Evolutionary conservation across 2,329 filamentous ascomycete genomes (phyloP).

Genomic region (Ophiosphaerella herpotricha): DNA sequence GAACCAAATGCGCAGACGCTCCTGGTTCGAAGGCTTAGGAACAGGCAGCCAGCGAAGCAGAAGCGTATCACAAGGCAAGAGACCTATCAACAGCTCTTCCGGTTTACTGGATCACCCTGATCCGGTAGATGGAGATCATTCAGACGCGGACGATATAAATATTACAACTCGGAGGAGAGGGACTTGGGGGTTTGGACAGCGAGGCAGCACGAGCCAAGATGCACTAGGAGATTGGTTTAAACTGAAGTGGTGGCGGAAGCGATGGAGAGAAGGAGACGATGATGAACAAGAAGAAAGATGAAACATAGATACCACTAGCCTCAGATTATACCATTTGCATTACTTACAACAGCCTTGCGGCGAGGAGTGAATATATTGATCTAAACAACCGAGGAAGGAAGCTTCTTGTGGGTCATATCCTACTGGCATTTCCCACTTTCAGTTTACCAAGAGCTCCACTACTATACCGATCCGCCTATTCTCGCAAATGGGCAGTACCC

Average conservation of each 20-base stretch:
- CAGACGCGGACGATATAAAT: slow-evolving; percentile 31
- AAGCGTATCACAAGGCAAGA: slow-evolving; percentile 37
- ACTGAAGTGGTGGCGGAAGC: slow-evolving; percentile 46
- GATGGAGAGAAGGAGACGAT: slow-evolving; percentile 33
- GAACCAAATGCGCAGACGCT: slow-evolving; percentile 41
- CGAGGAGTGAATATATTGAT: too few relatives aligned
- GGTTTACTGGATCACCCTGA: slow-evolving; percentile 34
- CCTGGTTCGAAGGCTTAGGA: slow-evolving; percentile 41
- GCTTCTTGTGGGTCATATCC: too few relatives aligned
- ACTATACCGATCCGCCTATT: too few relatives aligned
- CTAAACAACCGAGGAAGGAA: too few relatives aligned
- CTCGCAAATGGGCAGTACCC: too few relatives aligned
- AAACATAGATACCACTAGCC: slow-evolving; percentile 9
- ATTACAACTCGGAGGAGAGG: slow-evolving; percentile 21
- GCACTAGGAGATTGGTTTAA: slow-evolving; percentile 43
- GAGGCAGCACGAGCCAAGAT: slow-evolving; percentile 27
- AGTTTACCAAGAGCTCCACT: too few relatives aligned
- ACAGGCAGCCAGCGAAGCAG: slow-evolving; percentile 23
- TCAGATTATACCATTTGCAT: background rate
- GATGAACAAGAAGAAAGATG: slow-evolving; percentile 20
- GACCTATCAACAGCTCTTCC: slow-evolving; percentile 26
- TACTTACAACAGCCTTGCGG: background rate
- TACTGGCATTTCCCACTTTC: too few relatives aligned
- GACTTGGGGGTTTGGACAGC: slow-evolving; percentile 31
- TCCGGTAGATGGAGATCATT: slow-evolving; percentile 35